Evolutionary conservation across 768 basidiomycete species (phyloP).

Genomic region (Leccinum pellstonianum): DNA sequence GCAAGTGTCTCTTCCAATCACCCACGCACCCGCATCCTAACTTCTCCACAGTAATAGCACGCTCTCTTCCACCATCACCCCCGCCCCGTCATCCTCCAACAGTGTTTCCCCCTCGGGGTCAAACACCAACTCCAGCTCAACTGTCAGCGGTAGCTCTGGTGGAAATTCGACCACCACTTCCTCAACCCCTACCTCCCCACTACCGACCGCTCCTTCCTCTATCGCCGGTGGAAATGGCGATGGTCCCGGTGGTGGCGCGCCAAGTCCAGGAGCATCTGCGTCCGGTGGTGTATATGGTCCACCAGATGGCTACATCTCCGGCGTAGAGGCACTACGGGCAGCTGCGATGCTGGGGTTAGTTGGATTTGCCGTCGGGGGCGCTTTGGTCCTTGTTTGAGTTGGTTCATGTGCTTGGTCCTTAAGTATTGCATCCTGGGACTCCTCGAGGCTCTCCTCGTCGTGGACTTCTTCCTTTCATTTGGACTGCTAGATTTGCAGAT

Average conservation of each 20-base stretch:
- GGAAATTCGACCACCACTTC: slow-evolving; percentile 34
- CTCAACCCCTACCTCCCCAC: slow-evolving; percentile 9
- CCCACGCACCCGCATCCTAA: slow-evolving; percentile 36
- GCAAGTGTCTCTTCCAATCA: slow-evolving; percentile 34
- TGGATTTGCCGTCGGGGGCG: slow-evolving; percentile 51
- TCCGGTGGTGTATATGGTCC: slow-evolving; percentile 59
- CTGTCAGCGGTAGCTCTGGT: slow-evolving; percentile 12
- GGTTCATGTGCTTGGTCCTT: slow-evolving; percentile 4
- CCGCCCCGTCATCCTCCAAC: slow-evolving; percentile 35
- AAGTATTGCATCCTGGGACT: slow-evolving; percentile 10
- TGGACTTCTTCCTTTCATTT: slow-evolving; percentile 16
- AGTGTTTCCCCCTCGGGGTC: slow-evolving; percentile 23
- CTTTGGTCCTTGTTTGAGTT: slow-evolving; percentile 43
- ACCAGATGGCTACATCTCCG: slow-evolving; percentile 62
- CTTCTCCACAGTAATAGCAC: slow-evolving; percentile 41
- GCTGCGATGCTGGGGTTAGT: slow-evolving; percentile 42
- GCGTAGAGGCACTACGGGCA: slow-evolving; percentile 49
- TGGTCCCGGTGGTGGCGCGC: slow-evolving; percentile 44
- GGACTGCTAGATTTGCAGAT: slow-evolving; percentile 24
- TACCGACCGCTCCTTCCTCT: slow-evolving; percentile 57
- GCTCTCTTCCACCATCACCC: slow-evolving; percentile 44
- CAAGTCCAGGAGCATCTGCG: slow-evolving; percentile 53
- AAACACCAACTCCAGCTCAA: slow-evolving; percentile 24
- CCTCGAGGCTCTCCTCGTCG: slow-evolving; percentile 6
- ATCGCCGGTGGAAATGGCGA: slow-evolving; percentile 51